phyloP scores from a whole-genome alignment of 345 rosid species.

The Euphorbia tirucalli region DNA sequence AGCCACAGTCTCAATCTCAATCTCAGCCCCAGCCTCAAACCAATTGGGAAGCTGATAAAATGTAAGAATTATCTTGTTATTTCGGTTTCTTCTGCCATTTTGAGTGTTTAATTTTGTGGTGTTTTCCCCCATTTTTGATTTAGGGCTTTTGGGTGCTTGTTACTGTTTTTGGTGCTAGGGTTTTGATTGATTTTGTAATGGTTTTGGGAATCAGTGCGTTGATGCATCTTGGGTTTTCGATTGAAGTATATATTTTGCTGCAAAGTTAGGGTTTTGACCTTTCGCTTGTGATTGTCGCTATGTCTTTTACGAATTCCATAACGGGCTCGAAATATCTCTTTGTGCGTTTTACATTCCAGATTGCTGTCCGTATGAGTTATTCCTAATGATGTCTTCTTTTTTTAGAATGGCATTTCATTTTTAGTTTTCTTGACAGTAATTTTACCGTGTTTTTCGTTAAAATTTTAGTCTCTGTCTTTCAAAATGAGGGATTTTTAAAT shows the following conservation, averaged over 20 bases:
- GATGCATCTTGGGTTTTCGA: not conserved
- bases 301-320: not conserved
- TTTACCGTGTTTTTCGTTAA: not conserved
- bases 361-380: not conserved
- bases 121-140: not conserved
- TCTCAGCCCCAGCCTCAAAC: slow-evolving; percentile 54
- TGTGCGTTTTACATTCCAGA: not conserved
- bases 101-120: not conserved
- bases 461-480: not conserved
- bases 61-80: slow-evolving; percentile 45
- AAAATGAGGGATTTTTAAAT: too few relatives aligned
- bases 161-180: not conserved
- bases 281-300: not conserved
- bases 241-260: not conserved
- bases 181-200: not conserved
- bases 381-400: not conserved
- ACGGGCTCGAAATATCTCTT: not conserved
- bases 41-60: slow-evolving; percentile 99
- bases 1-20: slow-evolving; percentile 3
- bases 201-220: not conserved
- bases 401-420: not conserved
- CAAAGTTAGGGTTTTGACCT: slow-evolving; percentile 3
- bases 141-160: not conserved
- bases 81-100: not conserved
- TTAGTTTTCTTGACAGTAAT: not conserved